phyloP scores from a whole-genome alignment of 768 basidiomycete species.

The Boletus eberwhitei region DNA sequence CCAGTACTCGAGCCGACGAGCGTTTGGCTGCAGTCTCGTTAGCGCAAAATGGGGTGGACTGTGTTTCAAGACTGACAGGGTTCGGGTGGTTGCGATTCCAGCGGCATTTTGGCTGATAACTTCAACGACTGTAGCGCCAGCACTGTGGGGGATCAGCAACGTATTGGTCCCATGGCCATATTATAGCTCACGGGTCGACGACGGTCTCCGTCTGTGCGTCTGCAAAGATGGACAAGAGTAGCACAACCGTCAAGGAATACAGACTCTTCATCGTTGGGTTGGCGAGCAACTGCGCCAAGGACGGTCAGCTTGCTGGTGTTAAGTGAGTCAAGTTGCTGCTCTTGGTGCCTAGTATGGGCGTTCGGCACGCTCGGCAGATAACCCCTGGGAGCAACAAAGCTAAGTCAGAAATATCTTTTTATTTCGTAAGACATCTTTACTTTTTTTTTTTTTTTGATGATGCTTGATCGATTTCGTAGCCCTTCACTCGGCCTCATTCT shows the following conservation, averaged over 20 bases:
- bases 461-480: constrained; percentile 33
- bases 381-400: background rate
- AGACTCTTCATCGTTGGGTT: constrained; percentile 17
- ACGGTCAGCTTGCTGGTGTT: background rate
- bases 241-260: constrained; percentile 9
- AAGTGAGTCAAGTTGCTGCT: background rate
- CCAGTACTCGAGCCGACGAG: constrained; percentile 8
- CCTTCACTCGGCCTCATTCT: constrained; percentile 16
- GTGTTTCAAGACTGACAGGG: constrained; percentile 36
- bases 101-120: constrained; percentile 39
- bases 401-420: background rate
- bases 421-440: background rate
- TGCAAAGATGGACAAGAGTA: constrained; percentile 17
- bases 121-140: constrained; percentile 52
- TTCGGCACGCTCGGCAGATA: constrained; percentile 25
- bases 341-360: background rate
- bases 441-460: constrained; percentile 21
- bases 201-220: constrained; percentile 49
- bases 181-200: constrained; percentile 42
- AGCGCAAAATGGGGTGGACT: constrained; percentile 1
- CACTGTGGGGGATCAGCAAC: constrained; percentile 29
- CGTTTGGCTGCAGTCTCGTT: constrained; percentile 9
- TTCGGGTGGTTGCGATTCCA: constrained; percentile 40
- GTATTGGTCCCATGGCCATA: background rate
- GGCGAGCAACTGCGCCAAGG: constrained; percentile 4